Base-by-base conservation (phyloP, 176 grass and related monocot species). In the Eleusine coracana region DNA sequence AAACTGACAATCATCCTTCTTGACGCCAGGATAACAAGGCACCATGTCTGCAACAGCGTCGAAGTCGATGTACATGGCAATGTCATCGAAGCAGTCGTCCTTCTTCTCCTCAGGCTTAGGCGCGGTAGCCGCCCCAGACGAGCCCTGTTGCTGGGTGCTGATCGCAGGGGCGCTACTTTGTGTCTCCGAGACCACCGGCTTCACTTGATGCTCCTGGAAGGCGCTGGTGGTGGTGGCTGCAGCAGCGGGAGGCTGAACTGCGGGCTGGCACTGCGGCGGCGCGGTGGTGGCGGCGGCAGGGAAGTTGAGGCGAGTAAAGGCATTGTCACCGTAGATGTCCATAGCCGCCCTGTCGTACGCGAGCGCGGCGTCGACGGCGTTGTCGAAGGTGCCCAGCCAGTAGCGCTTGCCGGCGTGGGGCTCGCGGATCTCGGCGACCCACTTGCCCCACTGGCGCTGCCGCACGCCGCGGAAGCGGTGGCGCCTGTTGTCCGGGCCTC, bases 371-470 rank as follows among this genome's bases (percentile, higher is more conserved):
- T 93, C 83, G 17, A 77, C 11, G 29, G 91, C 65, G n/a, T 58
- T 91, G 69, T 72, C 1, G 42, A 93, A 97, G 55, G 94, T 89
- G 31, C 94, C 91, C 48, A 97, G 38, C 94, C 91, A 97, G 39
- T 83, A 86, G 31, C 94, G 94, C 56, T 71, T 80, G 20, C 84
- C 81, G 2, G 8, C 0, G 52, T 86, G 85, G 0, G 86, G 88
- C 77, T 97, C 84, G 4, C 91, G 88, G 68, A 93, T 78, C 81
- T 97, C 94, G 0, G 91, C 55, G 49, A 87, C 91, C 91, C 94
- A 93, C 84, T 89, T 97, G 64, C 88, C 94, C 84, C 86, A 93
- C 66, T 3, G 88, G 71, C 91, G 88, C 76, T 93, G 94, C 68
- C 94, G 80, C 50, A 93, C 82, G 12, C 94, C 91, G 41, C 88